Base-by-base conservation (phyloP, 192 early-diverging fungal species). In the Thamnidium elegans region DNA sequence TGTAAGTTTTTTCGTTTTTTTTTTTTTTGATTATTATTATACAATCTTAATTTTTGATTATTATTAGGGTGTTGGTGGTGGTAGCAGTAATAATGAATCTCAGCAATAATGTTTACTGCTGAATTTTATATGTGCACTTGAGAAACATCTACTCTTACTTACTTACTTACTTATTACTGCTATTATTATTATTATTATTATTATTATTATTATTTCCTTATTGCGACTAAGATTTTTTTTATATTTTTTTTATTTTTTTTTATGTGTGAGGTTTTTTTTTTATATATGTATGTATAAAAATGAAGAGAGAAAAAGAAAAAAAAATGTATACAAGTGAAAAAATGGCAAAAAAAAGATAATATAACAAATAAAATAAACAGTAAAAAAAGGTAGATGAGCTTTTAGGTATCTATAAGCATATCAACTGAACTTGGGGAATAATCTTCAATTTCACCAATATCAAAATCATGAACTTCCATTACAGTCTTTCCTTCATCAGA, bases 401-500 rank as follows among this genome's bases (percentile, higher is more conserved):
- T n/a, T 17, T 55, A 17, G 42, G 42, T 45, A 45, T 58, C 56
- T 58, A 58, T 32, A 58, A 58, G 20, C 56, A 58, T 58, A 44
- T 58, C 39, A 23, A 32, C 32, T 7, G 36, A 58, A 21, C 6
- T 58, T 13, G 58, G 36, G 7, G 58, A 59, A 23, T 59, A 59
- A 7, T 59, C 58, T 59, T 59, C 58, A 6, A 69, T 48, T 39
- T 68, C 62, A 4, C 21, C 34, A 32, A 73, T 52, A 55, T 76
- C 74, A 51, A 76, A 76, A 55, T 76, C 70, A 60, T 76, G 74
- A 15, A 76, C 54, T 45, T 76, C 74, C 74, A 76, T 72, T 3
- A 68, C 65, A 4, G 74, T 76, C 1, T 71, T 56, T 14, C 62
- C 69, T 55, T 68, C 71, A 21, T 67, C 66, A 32, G 45, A 62